Evolutionary conservation across 2,329 filamentous ascomycete species (phyloP).

Genomic region (Claviceps sp.): DNA sequence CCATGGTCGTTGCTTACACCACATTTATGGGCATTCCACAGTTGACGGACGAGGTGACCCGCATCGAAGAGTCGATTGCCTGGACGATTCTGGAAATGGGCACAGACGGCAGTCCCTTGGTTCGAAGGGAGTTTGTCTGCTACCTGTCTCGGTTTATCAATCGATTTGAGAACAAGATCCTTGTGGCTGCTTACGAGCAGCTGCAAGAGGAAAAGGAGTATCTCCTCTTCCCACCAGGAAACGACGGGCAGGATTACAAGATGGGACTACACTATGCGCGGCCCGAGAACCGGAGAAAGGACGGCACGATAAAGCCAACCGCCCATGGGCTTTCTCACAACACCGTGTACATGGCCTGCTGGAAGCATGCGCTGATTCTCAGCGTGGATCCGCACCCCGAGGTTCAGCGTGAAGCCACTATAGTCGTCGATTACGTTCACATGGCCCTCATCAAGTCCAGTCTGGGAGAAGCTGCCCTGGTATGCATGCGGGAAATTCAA

Average conservation of each 20-base stretch:
- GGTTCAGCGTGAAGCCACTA: slow-evolving; percentile 69
- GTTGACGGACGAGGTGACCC: slow-evolving; percentile 77
- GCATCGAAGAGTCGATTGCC: slow-evolving; percentile 82
- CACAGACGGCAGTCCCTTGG: slow-evolving; percentile 85
- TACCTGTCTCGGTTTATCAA: slow-evolving; percentile 88
- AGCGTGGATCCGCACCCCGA: slow-evolving; percentile 92
- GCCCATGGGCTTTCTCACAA: slow-evolving; percentile 60
- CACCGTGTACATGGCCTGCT: slow-evolving; percentile 83
- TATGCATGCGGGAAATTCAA: slow-evolving; percentile 57
- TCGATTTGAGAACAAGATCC: slow-evolving; percentile 82
- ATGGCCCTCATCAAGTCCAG: slow-evolving; percentile 64
- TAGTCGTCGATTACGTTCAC: slow-evolving; percentile 80
- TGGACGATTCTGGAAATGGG: slow-evolving; percentile 84
- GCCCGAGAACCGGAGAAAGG: slow-evolving; percentile 38
- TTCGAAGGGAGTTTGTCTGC: slow-evolving; percentile 82
- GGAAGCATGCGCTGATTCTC: slow-evolving; percentile 84
- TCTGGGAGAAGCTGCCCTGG: slow-evolving; percentile 55
- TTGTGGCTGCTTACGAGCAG: slow-evolving; percentile 86
- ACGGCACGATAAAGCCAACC: slow-evolving; percentile 43
- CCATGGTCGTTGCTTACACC: slow-evolving; percentile 86
- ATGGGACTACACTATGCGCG: slow-evolving; percentile 50
- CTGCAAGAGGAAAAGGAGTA: slow-evolving; percentile 71
- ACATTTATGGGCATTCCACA: slow-evolving; percentile 91
- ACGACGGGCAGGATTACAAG: slow-evolving; percentile 44
- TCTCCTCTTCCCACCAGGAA: slow-evolving; percentile 38